Percentiles rank a stretch among this genome's conserved stretches.
These are phyloP conservation scores for Xylaria sp. DNA, from an alignment of 2,329 filamentous ascomycete species.

Conservation along the genomic window DNA sequence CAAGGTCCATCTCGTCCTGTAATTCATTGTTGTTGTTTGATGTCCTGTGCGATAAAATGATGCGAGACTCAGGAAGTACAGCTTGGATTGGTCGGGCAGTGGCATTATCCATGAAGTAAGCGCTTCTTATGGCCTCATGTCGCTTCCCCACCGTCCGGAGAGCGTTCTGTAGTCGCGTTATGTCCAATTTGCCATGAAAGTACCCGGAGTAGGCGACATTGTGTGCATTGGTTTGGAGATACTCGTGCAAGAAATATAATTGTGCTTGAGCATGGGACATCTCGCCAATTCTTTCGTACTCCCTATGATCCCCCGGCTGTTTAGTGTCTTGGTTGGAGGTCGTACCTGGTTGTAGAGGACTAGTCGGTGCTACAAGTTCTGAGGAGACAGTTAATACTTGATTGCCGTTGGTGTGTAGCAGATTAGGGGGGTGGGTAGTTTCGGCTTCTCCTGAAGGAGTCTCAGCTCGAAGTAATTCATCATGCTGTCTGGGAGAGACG, in stretches of 20 bases:
- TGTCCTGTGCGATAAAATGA: neutral
- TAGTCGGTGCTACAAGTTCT: neutral
- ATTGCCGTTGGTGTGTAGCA: neutral
- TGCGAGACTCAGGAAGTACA: neutral
- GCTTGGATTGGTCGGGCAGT: constrained; percentile 3
- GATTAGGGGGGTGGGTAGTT: neutral
- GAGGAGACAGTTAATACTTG: neutral
- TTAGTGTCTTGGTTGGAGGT: neutral
- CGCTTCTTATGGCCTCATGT: constrained; percentile 20
- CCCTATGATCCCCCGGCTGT: neutral
- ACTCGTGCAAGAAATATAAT: constrained; percentile 24
- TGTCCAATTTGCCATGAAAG: neutral
- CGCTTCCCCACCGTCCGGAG: neutral
- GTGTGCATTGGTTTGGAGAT: constrained; percentile 21
- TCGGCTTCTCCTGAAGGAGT: neutral
- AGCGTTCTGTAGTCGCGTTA: neutral
- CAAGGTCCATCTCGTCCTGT: neutral
- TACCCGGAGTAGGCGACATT: constrained; percentile 6
- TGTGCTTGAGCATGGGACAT: constrained; percentile 27
- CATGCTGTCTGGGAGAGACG: neutral
- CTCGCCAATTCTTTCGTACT: constrained; percentile 9
- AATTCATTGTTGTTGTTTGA: neutral
- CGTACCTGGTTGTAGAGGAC: neutral
- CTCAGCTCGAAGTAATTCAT: neutral
- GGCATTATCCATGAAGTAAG: neutral